Evolutionary conservation across 208 protist genomes (phyloP), one percentile per base, ranked within the genome.

Genomic region (Angomonas desouzai): DNA sequence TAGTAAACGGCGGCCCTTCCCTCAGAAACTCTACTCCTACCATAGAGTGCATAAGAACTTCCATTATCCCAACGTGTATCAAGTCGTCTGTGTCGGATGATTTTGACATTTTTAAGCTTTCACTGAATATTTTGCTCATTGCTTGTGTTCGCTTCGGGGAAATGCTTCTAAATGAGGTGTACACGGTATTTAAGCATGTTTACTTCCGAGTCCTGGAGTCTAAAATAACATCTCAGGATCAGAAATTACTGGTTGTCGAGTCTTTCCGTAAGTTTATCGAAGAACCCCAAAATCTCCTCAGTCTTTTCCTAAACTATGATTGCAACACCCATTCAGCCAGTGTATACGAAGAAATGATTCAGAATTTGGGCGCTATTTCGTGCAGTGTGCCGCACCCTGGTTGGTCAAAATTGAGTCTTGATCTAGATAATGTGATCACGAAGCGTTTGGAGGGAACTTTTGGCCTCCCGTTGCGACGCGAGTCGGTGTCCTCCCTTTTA

Each of bases 251-350:
- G 18, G 88, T 98, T 9, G 66, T 98, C 13, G 89, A 97, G 48
- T 90, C 76, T 6, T 83, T 98, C 23, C 70, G 68, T 27, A 79
- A 79, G 22, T 92, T 97, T 72, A 97, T 92, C 66, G 89, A 97
- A 66, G 88, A 97, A 70, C 93, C 96, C 48, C 93, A 98, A 69
- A 87, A 92, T 23, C 67, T 99, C n/a, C 74, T 98, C 0, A 89
- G 95, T 55, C 82, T 99, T 16, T 99, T 98, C 66, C 66, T 99
- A 47, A 99, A 99, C 81, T 99, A 99, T 79, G 98, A 99, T 72
- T 99, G 98, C 73, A 97, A 98, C 74, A 79, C 97, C 2, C 72
- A 91, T 49, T 85, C 83, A n/a, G 83, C 89, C 43, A 96, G 96
- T 61, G 83, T 98, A 30, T 98, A 97, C 72, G 93, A 97, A 57